A percentile compares a stretch with the other conserved stretches of the same genome.
Evolutionary conservation across 768 basidiomycete species (phyloP).

Genomic region (Leccinellum albellum): DNA sequence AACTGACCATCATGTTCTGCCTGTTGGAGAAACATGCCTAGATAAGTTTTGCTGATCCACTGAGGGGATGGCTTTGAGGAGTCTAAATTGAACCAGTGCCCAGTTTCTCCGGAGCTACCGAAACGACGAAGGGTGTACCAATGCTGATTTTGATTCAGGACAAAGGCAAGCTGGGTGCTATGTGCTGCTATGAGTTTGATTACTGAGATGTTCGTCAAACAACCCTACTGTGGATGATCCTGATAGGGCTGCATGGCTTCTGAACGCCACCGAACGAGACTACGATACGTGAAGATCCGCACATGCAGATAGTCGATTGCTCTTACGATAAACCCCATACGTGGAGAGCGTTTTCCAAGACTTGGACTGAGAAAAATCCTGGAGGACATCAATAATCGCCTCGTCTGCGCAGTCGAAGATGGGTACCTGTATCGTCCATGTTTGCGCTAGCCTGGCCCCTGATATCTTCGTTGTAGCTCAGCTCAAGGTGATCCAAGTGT

Average conservation of each 20-base stretch:
- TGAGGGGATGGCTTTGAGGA: slow-evolving; percentile 68
- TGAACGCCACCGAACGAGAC: slow-evolving; percentile 81
- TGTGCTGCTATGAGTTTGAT: slow-evolving; percentile 5
- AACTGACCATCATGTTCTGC: slow-evolving; percentile 78
- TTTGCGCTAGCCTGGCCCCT: slow-evolving; percentile 55
- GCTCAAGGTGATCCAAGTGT: slow-evolving; percentile 65
- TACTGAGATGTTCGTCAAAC: background rate
- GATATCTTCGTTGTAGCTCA: slow-evolving; percentile 49
- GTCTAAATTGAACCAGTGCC: slow-evolving; percentile 89
- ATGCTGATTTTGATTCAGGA: slow-evolving; percentile 81
- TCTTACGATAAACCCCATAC: slow-evolving; percentile 79
- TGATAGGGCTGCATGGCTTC: slow-evolving; percentile 79
- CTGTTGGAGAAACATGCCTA: slow-evolving; percentile 83
- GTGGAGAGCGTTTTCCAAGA: slow-evolving; percentile 77
- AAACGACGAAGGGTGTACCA: slow-evolving; percentile 90
- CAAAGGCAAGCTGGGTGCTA: slow-evolving; percentile 81
- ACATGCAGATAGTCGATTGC: slow-evolving; percentile 1
- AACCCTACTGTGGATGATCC: slow-evolving; percentile 67
- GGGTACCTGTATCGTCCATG: slow-evolving; percentile 85
- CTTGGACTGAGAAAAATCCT: slow-evolving; percentile 93
- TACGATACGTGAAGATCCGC: slow-evolving; percentile 8
- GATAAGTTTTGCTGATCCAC: slow-evolving; percentile 80
- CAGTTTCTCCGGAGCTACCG: slow-evolving; percentile 48
- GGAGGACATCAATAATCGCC: background rate
- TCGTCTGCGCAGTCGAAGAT: background rate